Base-by-base conservation (phyloP, 1,284 basidiomycete genomes). In the Sanghuangporus baumii region DNA sequence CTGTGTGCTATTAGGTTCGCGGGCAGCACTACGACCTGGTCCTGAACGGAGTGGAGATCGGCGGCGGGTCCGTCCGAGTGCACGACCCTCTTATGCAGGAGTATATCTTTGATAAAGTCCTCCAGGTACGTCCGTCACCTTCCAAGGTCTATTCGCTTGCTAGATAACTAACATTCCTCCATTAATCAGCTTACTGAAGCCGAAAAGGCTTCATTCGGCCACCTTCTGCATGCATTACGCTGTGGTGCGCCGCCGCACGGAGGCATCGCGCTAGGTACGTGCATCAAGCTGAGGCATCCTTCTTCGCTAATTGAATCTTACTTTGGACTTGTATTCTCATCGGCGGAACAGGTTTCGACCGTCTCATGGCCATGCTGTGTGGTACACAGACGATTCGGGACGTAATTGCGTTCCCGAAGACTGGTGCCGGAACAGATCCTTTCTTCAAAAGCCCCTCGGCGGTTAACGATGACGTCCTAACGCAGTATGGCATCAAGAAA, bases 21-120 rank as follows among this genome's bases (percentile, higher is more conserved):
- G 95, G 95, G 1, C 95, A 98, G 74, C 96, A 98, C 75, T 98
- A 98, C 72, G 95, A 98, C 77, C 87, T 98, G 50, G 94, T 98
- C n/a, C 75, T 98, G 64, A 93, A 98, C 73, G 96, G 95, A 2
- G 84, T 89, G 63, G 95, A 98, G 77, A 91, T 98, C 66, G 95
- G 94, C 31, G 95, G 95, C 36, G 95, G 95, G 11, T 93, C 90
- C 37, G 95, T 98, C 62, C 86, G 95, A 68, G 86, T 98, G 46
- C 95, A 98, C 72, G 93, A 96, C 73, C 84, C 90, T 1, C 73
- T 71, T 38, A 86, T 97, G 83, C 95, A 98, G 72, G 87, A 93
- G 66, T 80, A 86, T 70, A 87, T 98, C 61, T 88, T 98, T 74
- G 78, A 79, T 37, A 75, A 91, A 43, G 78, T 96, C 38, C 79